Conservation (phyloP, 2,329 filamentous ascomycete genomes). For the Cryphonectria nitschkei region DNA sequence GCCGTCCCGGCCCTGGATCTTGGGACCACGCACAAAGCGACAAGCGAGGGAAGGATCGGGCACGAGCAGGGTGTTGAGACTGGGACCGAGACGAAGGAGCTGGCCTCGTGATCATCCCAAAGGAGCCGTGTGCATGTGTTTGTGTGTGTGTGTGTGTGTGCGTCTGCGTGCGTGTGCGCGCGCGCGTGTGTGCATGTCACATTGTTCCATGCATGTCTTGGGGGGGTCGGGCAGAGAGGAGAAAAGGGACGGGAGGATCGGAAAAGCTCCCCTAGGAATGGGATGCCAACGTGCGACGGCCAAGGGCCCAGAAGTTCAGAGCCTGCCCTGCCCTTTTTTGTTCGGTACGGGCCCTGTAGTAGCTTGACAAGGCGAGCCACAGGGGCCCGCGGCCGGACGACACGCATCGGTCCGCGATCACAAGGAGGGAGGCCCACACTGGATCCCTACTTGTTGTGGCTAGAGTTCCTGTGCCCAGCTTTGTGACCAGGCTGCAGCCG, state of each 20-base stretch:
- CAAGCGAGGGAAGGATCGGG: slow-evolving; percentile 5
- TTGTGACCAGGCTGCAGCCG: slow-evolving; percentile 4
- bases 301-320: neutral
- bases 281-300: neutral
- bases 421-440: slow-evolving; percentile 6
- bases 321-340: neutral
- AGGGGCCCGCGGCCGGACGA: slow-evolving; percentile 8
- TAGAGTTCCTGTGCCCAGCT: neutral
- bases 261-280: neutral
- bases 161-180: neutral
- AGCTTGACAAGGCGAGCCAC: slow-evolving; percentile 1
- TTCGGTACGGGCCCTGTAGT: slow-evolving; percentile 9
- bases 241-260: neutral
- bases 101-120: slow-evolving; percentile 10
- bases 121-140: neutral
- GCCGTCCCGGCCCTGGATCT: neutral
- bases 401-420: slow-evolving; percentile 17
- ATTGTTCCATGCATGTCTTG: neutral
- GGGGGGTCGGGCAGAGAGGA: neutral
- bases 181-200: neutral
- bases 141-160: neutral
- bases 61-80: slow-evolving; percentile 8
- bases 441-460: neutral
- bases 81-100: slow-evolving; percentile 9
- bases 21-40: neutral